phyloP scores from a whole-genome alignment of 805 yeast species.

The Starmerella apis region DNA sequence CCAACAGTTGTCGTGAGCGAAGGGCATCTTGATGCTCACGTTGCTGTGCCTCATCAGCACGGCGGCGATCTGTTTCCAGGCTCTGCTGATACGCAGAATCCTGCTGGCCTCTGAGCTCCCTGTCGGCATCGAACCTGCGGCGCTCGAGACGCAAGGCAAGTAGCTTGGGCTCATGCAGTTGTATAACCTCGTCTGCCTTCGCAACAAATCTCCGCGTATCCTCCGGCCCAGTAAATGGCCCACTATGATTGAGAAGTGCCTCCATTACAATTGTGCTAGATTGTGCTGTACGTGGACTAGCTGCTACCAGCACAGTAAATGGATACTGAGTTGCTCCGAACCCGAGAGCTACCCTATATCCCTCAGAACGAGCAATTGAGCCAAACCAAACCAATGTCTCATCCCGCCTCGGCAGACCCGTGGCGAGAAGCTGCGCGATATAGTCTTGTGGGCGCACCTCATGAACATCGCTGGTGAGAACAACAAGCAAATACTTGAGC shows the following conservation, averaged over 20 bases:
- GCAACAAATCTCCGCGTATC: slow-evolving; percentile 34
- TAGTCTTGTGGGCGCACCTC: slow-evolving; percentile 46
- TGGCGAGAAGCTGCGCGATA: slow-evolving; percentile 41
- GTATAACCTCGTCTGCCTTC: slow-evolving; percentile 39
- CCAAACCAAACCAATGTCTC: slow-evolving; percentile 67
- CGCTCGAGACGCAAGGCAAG: slow-evolving; percentile 51
- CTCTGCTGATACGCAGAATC: slow-evolving; percentile 68
- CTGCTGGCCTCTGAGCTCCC: slow-evolving; percentile 59
- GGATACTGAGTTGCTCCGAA: slow-evolving; percentile 67
- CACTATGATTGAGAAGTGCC: slow-evolving; percentile 40
- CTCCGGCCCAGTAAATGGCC: slow-evolving; percentile 35
- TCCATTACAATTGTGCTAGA: slow-evolving; percentile 44
- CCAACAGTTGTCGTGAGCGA: slow-evolving; percentile 20
- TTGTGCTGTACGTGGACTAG: slow-evolving; percentile 41
- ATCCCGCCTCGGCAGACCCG: slow-evolving; percentile 24
- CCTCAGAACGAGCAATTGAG: slow-evolving; percentile 67
- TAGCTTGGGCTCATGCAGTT: slow-evolving; percentile 53
- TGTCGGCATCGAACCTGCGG: slow-evolving; percentile 44
- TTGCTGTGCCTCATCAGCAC: slow-evolving; percentile 28
- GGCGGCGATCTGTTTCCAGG: slow-evolving; percentile 51
- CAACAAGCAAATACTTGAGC: slow-evolving; percentile 61
- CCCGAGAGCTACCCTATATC: slow-evolving; percentile 69
- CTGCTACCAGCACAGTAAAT: slow-evolving; percentile 64
- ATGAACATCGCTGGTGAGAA: slow-evolving; percentile 62
- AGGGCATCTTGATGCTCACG: slow-evolving; percentile 19